Percentiles rank a stretch among this genome's conserved stretches.
Evolutionary conservation across 345 rosid species (phyloP).

Genomic region (Eucalyptus dawsonii): DNA sequence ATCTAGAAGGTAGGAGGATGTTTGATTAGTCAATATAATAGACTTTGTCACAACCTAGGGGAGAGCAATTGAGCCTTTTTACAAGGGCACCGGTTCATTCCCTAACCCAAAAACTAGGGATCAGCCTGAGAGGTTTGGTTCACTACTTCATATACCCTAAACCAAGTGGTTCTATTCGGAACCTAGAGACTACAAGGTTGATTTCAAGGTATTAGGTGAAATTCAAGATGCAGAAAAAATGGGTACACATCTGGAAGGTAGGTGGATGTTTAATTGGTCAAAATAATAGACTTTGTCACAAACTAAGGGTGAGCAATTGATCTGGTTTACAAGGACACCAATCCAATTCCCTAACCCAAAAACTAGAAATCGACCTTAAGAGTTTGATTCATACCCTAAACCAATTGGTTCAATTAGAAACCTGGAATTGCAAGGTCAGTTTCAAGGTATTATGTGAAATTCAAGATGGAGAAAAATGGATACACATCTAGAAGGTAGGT

Average conservation of each 20-base stretch:
- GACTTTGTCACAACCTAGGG: not conserved
- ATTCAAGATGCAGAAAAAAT: not conserved
- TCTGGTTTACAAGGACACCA: not conserved
- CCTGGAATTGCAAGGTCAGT: fast-evolving
- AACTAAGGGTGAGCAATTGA: not conserved
- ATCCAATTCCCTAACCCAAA: not conserved
- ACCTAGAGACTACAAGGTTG: fast-evolving
- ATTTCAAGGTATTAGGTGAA: not conserved
- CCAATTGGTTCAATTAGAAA: not conserved
- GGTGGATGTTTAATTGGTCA: not conserved
- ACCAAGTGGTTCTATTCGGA: not conserved
- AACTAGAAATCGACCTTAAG: not conserved
- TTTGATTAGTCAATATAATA: not conserved
- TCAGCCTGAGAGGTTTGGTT: fast-evolving
- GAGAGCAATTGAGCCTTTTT: not conserved
- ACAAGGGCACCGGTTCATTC: fast-evolving
- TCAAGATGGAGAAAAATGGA: not conserved
- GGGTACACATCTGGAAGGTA: not conserved
- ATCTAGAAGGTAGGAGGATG: not conserved
- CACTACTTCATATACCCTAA: not conserved
- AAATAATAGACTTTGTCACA: not conserved
- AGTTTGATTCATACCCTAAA: not conserved
- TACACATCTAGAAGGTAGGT: not conserved
- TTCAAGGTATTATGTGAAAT: not conserved
- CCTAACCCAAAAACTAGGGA: not conserved